Percentiles rank a stretch among this genome's conserved stretches.
phyloP scores from a whole-genome alignment of 352 stramenopile species.

The Pythium dissotocum region DNA sequence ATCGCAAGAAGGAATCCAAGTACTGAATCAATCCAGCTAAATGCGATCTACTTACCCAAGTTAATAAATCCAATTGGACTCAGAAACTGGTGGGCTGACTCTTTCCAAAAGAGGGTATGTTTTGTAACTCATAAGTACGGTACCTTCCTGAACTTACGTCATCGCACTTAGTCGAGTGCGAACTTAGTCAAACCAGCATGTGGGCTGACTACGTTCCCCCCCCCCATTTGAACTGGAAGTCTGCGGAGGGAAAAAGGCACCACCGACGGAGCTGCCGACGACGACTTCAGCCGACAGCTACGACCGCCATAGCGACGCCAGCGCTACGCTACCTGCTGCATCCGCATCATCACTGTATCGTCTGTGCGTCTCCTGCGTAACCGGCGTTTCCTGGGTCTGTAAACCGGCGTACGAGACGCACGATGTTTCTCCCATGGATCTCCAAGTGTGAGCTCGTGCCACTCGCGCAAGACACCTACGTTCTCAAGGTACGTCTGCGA shows the following conservation, averaged over 20 bases:
- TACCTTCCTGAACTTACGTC: neutral
- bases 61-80: neutral
- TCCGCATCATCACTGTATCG: neutral
- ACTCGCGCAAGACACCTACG: slow-evolving; percentile 61
- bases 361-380: neutral
- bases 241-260: neutral
- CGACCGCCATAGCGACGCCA: neutral
- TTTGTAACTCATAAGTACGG: neutral
- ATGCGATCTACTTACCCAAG: neutral
- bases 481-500: slow-evolving; percentile 63
- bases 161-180: neutral
- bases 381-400: neutral
- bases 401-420: neutral
- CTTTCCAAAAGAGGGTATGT: neutral
- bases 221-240: slow-evolving; percentile 1
- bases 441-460: slow-evolving; percentile 87
- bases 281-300: neutral
- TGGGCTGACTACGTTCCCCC: slow-evolving; percentile 1
- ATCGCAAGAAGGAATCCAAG: slow-evolving; percentile 20
- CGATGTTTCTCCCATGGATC: slow-evolving; percentile 88
- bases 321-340: neutral
- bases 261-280: neutral
- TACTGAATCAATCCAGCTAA: slow-evolving; percentile 11
- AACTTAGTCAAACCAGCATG: neutral
- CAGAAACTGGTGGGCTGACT: neutral